phyloP scores from a whole-genome alignment of 1,284 basidiomycete genomes.

The Puccinia horiana region DNA sequence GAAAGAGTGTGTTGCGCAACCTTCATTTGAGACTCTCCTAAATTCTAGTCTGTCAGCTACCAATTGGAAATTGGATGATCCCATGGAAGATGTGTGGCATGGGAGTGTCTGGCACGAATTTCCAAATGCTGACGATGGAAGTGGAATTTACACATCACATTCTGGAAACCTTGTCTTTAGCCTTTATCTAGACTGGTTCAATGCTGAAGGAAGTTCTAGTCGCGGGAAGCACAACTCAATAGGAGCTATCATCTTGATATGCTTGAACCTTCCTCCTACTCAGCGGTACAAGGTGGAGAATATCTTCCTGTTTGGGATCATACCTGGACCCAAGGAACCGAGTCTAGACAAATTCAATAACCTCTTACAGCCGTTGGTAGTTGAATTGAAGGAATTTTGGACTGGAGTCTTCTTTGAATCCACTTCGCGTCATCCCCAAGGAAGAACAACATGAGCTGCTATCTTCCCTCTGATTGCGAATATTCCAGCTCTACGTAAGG shows the following conservation, averaged over 20 bases:
- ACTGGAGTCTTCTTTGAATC: not conserved
- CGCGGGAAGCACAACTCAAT: not conserved
- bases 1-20: not conserved
- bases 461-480: constrained; percentile 30
- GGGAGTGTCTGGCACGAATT: constrained; percentile 13
- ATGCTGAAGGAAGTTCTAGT: not conserved
- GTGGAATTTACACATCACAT: not conserved
- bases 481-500: constrained; percentile 7
- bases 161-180: not conserved
- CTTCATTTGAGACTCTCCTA: not conserved
- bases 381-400: constrained; percentile 14
- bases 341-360: constrained; percentile 13
- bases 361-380: not conserved
- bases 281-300: no score
- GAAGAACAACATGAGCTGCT: constrained; percentile 6
- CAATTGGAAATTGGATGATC: not conserved
- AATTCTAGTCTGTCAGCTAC: not conserved
- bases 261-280: not conserved
- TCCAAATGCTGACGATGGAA: not conserved
- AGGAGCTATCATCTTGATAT: constrained; percentile 1
- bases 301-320: no score
- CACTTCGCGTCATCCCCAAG: not conserved
- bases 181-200: not conserved
- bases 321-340: no score
- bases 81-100: constrained; percentile 21